Evolutionary conservation across 2,329 filamentous ascomycete species (phyloP), one percentile per base, ranked within the genome.

Genomic region (Pyrenochaeta sp.): DNA sequence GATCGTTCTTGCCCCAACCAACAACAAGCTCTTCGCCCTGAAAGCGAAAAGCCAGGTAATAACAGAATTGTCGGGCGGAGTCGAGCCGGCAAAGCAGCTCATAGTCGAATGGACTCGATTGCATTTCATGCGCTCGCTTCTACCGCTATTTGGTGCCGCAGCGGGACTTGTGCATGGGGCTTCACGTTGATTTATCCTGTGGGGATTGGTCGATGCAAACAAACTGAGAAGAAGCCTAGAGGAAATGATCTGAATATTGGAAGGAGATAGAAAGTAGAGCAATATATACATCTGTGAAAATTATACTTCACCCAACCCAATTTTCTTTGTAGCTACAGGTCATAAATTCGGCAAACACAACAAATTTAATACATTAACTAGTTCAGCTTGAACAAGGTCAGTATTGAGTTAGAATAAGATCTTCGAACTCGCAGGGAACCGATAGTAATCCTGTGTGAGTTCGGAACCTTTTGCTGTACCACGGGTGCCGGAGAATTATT

Each of bases 1-100:
- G 75, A 22, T 74, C 10, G 53, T 72, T 25, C 77, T 79, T 74
- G 65, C 51, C 15, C 69, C 74, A 2, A 78, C 75, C 4, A 80
- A 79, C 51, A 66, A 76, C 32, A 37, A 19, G 13, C 30, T 62
- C 19, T 62, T 59, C 39, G 40, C 32, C 25, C 27, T 62, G 36
- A 27, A 53, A 13, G 51, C 48, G n/a, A 6, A 22, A 3, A 36
- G 27, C 4, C 24, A 22, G 40, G 19, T 10, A 30, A 22, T 25
- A 10, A 19, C 2, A 22, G 9, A 1, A 24, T 22, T 6, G 4
- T 22, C n/a, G n/a, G n/a, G 13, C 39, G 15, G 28, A 2, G 19
- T 39, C 5, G 27, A 30, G 30, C 46, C 43, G 10, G 53, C 37
- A 15, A 56, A 40, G 40, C 46, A 19, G 2, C 37, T 61, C 19